phyloP scores from a whole-genome alignment of 495 filamentous ascomycete genomes.

The Penicillium coffeae region DNA sequence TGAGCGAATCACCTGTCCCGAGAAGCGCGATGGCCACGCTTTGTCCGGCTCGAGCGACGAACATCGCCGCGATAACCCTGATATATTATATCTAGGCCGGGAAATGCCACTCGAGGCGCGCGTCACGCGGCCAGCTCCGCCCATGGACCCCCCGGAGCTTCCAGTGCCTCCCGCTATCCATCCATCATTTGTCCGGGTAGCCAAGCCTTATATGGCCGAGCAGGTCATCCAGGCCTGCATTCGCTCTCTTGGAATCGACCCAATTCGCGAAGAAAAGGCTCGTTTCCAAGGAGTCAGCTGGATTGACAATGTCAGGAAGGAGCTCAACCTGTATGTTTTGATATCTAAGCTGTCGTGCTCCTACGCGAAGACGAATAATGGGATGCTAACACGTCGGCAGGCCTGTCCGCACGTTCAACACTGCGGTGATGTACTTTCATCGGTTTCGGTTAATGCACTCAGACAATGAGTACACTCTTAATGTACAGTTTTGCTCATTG shows the following conservation, averaged over 20 bases:
- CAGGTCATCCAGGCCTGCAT: conserved; percentile 57
- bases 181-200: conserved; percentile 67
- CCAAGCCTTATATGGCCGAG: conserved; percentile 65
- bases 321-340: conserved; percentile 59
- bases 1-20: no score
- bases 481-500: conserved; percentile 27
- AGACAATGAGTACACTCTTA: conserved; percentile 63
- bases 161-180: conserved; percentile 52
- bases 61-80: no score
- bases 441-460: conserved; percentile 78
- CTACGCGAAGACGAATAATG: conserved; percentile 3
- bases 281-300: conserved; percentile 74
- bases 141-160: neutral
- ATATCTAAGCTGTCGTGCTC: conserved; percentile 2
- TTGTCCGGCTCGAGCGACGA: no score
- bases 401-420: conserved; percentile 79
- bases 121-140: neutral
- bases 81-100: no score
- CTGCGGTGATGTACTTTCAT: conserved; percentile 82
- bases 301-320: conserved; percentile 73
- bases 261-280: conserved; percentile 62
- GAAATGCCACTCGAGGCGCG: neutral
- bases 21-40: no score
- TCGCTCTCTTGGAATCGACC: conserved; percentile 48
- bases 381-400: conserved; percentile 30